A percentile compares a stretch with the other conserved stretches of the same genome.
Evolutionary conservation across 257 asterid genomes (phyloP).

Genomic region (Forsythia viridissima): DNA sequence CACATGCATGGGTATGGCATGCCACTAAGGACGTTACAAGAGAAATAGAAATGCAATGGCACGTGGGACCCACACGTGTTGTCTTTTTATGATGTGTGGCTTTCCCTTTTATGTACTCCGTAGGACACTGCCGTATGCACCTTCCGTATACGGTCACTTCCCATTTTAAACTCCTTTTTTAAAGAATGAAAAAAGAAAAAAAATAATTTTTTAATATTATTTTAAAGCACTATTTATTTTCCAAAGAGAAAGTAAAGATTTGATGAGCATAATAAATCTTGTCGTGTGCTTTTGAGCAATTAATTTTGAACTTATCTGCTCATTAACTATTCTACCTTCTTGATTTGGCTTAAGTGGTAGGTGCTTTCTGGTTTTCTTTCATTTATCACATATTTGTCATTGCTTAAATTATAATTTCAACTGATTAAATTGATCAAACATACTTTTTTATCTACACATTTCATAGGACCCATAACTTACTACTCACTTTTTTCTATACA

Average conservation of each 20-base stretch:
- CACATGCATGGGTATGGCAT: conserved; percentile 41
- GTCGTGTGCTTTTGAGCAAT: neutral
- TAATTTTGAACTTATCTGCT: conserved; percentile 16
- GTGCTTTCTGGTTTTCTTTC: neutral
- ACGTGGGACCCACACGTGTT: conserved; percentile 29
- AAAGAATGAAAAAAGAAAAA: too few relatives aligned
- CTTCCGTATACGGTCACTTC: conserved; percentile 70
- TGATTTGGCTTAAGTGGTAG: neutral
- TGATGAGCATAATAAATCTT: conserved; percentile 4
- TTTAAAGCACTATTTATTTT: neutral
- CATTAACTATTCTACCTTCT: neutral
- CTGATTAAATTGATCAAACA: too few relatives aligned
- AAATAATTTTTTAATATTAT: too few relatives aligned
- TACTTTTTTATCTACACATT: too few relatives aligned
- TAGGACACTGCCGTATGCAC: conserved; percentile 61
- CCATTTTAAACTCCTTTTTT: conserved; percentile 10
- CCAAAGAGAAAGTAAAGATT: neutral
- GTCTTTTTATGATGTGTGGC: conserved; percentile 24
- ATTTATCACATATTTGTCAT: too few relatives aligned
- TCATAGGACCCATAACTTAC: too few relatives aligned
- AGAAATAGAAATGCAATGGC: conserved; percentile 18
- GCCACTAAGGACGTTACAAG: conserved; percentile 18
- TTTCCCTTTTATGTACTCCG: neutral
- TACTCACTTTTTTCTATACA: too few relatives aligned
- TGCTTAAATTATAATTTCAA: too few relatives aligned